Evolutionary conservation across 805 yeast genomes (phyloP).

Genomic region (Maudiozyma turicensis): DNA sequence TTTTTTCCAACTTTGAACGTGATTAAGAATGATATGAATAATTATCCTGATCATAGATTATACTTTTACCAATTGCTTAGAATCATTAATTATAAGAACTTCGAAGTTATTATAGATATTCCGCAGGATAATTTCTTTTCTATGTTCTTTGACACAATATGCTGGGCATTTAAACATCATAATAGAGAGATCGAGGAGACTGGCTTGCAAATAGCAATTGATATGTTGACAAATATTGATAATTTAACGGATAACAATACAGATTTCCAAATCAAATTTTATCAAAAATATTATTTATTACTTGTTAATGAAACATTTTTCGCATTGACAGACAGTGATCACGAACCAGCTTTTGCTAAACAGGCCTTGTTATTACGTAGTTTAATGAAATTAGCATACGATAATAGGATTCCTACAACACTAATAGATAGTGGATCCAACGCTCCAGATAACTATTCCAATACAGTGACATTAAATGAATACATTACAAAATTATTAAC

Average conservation of each 20-base stretch:
- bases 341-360: conserved; percentile 81
- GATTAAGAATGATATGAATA: conserved; percentile 87
- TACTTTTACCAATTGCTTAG: conserved; percentile 31
- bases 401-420: conserved; percentile 57
- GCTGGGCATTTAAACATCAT: conserved; percentile 95
- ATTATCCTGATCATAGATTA: conserved; percentile 90
- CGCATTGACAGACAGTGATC: conserved; percentile 89
- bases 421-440: conserved; percentile 55
- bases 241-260: conserved; percentile 39
- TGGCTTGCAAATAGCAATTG: conserved; percentile 72
- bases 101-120: conserved; percentile 68
- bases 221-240: conserved; percentile 71
- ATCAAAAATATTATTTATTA: conserved; percentile 72
- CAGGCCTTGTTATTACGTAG: conserved; percentile 75
- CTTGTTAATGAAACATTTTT: conserved; percentile 79
- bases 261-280: conserved; percentile 69
- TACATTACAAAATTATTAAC: conserved; percentile 66
- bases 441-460: conserved; percentile 70
- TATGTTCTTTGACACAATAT: conserved; percentile 75
- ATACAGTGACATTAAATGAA: conserved; percentile 62
- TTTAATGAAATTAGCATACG: conserved; percentile 67
- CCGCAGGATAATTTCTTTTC: conserved; percentile 74
- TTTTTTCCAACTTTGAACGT: conserved; percentile 84
- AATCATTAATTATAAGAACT: conserved; percentile 38
- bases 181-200: conserved; percentile 86